phyloP scores from a whole-genome alignment of 495 filamentous ascomycete genomes.

The Penicillium paradoxum region DNA sequence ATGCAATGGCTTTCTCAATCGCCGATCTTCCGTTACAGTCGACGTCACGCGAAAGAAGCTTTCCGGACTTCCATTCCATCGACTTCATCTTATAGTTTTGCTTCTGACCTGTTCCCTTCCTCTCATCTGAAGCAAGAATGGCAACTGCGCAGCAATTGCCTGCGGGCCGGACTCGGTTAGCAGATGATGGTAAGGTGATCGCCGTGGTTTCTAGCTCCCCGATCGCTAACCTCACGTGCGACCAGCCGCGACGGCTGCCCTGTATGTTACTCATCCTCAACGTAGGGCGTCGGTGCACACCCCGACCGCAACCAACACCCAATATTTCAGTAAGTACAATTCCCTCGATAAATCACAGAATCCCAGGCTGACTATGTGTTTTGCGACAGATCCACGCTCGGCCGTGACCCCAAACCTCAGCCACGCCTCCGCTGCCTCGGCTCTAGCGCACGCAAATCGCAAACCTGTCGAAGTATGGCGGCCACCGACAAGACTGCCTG shows the following conservation, averaged over 20 bases:
- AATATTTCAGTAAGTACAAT: slow-evolving; percentile 22
- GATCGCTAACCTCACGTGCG: slow-evolving; percentile 8
- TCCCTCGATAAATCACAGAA: background rate
- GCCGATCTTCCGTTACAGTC: slow-evolving; percentile 16
- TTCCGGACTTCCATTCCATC: slow-evolving; percentile 31
- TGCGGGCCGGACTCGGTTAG: slow-evolving; percentile 30
- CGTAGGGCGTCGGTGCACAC: slow-evolving; percentile 35
- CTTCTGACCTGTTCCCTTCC: slow-evolving; percentile 2
- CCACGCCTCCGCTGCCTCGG: slow-evolving; percentile 65
- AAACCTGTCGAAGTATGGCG: slow-evolving; percentile 58
- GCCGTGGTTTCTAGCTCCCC: slow-evolving; percentile 12
- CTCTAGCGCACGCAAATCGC: slow-evolving; percentile 67
- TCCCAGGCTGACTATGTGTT: slow-evolving; percentile 10
- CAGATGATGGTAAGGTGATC: slow-evolving; percentile 40
- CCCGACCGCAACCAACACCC: slow-evolving; percentile 20
- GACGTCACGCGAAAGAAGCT: slow-evolving; percentile 26
- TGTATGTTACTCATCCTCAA: slow-evolving; percentile 46
- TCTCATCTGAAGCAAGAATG: slow-evolving; percentile 24
- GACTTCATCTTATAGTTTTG: slow-evolving; percentile 8
- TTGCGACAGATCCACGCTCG: slow-evolving; percentile 59
- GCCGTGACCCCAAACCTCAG: slow-evolving; percentile 63
- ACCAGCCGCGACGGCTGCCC: slow-evolving; percentile 50
- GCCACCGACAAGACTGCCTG: slow-evolving; percentile 48
- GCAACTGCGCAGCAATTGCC: slow-evolving; percentile 30
- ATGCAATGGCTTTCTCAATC: slow-evolving; percentile 17